Evolutionary conservation across 2,329 filamentous ascomycete species (phyloP).

Genomic region (Xylariomycetidae sp.): DNA sequence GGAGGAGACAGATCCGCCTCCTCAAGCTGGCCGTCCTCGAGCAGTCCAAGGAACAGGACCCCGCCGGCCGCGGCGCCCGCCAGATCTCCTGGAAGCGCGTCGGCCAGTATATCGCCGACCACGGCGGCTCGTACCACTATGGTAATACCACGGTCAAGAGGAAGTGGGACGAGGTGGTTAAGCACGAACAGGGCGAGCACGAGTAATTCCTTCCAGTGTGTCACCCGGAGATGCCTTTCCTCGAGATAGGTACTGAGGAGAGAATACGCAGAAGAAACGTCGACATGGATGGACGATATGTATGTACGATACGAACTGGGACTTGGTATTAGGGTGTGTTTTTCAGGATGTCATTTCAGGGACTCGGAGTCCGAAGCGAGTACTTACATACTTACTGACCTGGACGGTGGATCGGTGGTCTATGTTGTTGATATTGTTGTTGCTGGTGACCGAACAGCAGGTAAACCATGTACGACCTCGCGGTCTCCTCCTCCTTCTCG

Average conservation of each 20-base stretch:
- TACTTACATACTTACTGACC: too few relatives aligned
- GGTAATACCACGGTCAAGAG: conserved; percentile 53
- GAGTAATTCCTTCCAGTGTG: too few relatives aligned
- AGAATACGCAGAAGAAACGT: not conserved
- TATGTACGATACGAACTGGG: conserved; percentile 4
- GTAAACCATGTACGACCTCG: conserved; percentile 8
- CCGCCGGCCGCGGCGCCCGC: conserved; percentile 4
- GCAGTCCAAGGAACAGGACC: conserved; percentile 25
- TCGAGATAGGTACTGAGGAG: not conserved
- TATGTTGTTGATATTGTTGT: conserved; percentile 4
- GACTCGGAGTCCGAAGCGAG: too few relatives aligned
- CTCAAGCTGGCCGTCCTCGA: conserved; percentile 37
- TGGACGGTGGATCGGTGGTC: too few relatives aligned
- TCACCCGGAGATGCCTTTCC: too few relatives aligned
- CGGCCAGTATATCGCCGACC: conserved; percentile 42
- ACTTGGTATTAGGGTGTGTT: conserved; percentile 16
- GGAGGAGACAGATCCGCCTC: conserved; percentile 39
- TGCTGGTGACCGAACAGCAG: conserved; percentile 8
- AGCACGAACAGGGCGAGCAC: conserved; percentile 12
- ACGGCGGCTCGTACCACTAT: conserved; percentile 53
- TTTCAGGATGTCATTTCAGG: too few relatives aligned
- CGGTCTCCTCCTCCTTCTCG: too few relatives aligned
- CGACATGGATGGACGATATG: too few relatives aligned
- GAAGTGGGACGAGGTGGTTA: conserved; percentile 45
- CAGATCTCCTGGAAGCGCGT: conserved; percentile 52